Percentiles rank a stretch among this genome's conserved stretches.
Conservation (phyloP, 2,329 filamentous ascomycete species). For the Xylaria sp. region DNA sequence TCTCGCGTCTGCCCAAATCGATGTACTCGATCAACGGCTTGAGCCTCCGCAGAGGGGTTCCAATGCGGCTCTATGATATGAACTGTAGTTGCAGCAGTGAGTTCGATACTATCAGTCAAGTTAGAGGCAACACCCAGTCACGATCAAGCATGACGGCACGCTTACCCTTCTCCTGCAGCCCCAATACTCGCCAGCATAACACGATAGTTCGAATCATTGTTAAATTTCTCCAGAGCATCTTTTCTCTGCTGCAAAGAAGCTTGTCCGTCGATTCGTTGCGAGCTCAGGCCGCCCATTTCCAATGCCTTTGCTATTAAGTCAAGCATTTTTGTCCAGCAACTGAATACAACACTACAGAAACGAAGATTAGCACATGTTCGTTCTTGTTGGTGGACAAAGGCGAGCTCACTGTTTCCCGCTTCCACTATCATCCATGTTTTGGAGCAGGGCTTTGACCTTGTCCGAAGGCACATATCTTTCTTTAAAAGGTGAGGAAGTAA, state of each 20-base stretch:
- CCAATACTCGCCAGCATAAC: constrained; percentile 51
- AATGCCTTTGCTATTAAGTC: constrained; percentile 43
- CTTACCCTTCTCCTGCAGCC: constrained; percentile 48
- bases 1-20: constrained; percentile 47
- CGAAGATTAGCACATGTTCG: constrained; percentile 42
- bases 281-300: constrained; percentile 23
- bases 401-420: neutral
- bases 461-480: neutral
- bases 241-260: constrained; percentile 25
- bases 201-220: constrained; percentile 34
- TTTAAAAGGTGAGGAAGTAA: neutral
- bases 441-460: neutral
- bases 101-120: constrained; percentile 41
- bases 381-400: neutral
- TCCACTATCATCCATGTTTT: neutral
- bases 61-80: constrained; percentile 52
- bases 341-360: neutral
- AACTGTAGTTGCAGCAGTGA: constrained; percentile 46
- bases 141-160: too few relatives aligned
- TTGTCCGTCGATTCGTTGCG: constrained; percentile 47
- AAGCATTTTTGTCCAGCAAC: constrained; percentile 48
- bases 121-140: neutral
- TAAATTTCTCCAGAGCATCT: constrained; percentile 38
- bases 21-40: constrained; percentile 50
- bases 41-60: constrained; percentile 51